Evolutionary conservation across 2,329 filamentous ascomycete species (phyloP).

Genomic region (Xylariales sp.): DNA sequence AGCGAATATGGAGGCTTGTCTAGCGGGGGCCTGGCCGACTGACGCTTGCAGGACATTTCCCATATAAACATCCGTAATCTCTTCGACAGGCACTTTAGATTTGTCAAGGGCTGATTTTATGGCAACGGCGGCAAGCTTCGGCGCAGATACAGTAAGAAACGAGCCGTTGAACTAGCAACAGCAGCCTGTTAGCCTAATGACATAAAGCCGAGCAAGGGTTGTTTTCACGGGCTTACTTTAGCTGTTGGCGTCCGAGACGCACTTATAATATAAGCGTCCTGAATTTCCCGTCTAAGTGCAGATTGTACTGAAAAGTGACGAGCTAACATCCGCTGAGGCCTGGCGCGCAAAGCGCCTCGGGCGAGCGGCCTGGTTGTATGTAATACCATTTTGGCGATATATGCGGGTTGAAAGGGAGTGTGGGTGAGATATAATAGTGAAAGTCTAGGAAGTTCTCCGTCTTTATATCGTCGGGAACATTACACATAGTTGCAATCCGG

Average conservation of each 20-base stretch:
- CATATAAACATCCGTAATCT: conserved; percentile 95
- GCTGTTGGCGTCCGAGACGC: conserved; percentile 89
- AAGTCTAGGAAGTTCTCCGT: neutral
- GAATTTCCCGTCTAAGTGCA: conserved; percentile 72
- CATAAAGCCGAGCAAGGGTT: neutral
- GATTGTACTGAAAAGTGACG: conserved; percentile 61
- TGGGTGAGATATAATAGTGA: neutral
- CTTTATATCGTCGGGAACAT: neutral
- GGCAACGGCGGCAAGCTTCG: conserved; percentile 88
- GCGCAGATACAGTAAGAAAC: conserved; percentile 83
- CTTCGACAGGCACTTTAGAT: conserved; percentile 81
- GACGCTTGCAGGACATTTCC: conserved; percentile 90
- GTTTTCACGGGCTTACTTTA: conserved; percentile 67
- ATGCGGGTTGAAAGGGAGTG: neutral
- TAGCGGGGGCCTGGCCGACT: conserved; percentile 89
- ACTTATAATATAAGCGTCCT: conserved; percentile 93
- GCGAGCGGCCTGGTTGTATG: conserved; percentile 42
- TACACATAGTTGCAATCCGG: neutral
- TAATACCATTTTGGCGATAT: conserved; percentile 42
- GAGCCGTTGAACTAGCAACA: conserved; percentile 88
- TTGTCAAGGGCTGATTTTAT: conserved; percentile 92
- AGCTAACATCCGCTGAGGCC: conserved; percentile 44
- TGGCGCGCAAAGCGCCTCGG: conserved; percentile 40
- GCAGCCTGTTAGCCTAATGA: conserved; percentile 13
- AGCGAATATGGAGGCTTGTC: conserved; percentile 90